Conservation (phyloP, 2,329 filamentous ascomycete genomes). For the Nigrospora sphaerica region DNA sequence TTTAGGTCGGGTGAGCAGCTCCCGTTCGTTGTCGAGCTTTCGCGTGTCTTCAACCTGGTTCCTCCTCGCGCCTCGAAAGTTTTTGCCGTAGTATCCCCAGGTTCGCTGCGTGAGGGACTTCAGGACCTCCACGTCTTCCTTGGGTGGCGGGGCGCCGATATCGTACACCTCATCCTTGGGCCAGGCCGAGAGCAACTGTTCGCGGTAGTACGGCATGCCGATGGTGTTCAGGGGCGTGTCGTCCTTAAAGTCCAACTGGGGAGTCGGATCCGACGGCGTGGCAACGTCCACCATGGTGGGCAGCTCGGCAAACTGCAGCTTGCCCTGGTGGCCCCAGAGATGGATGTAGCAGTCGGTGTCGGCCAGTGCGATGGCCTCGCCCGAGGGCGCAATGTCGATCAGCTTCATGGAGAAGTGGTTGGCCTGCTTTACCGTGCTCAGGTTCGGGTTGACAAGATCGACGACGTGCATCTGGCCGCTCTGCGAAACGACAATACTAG, state of each 20-base stretch:
- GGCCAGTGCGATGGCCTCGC: slow-evolving; percentile 74
- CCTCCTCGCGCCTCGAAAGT: slow-evolving; percentile 63
- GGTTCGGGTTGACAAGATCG: slow-evolving; percentile 88
- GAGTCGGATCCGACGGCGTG: slow-evolving; percentile 52
- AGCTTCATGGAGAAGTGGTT: slow-evolving; percentile 72
- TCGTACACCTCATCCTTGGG: slow-evolving; percentile 78
- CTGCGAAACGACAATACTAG: slow-evolving; percentile 87
- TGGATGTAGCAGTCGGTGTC: slow-evolving; percentile 75
- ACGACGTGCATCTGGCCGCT: slow-evolving; percentile 92
- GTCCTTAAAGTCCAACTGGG: slow-evolving; percentile 59
- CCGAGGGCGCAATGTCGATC: slow-evolving; percentile 81
- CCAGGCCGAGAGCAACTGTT: slow-evolving; percentile 82
- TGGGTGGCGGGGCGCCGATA: slow-evolving; percentile 72
- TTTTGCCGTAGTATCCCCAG: slow-evolving; percentile 71
- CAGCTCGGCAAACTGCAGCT: slow-evolving; percentile 81
- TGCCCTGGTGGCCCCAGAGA: slow-evolving; percentile 81
- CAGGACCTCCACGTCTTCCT: slow-evolving; percentile 65
- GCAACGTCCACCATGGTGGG: slow-evolving; percentile 72
- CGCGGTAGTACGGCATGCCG: slow-evolving; percentile 90
- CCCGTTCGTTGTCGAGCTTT: slow-evolving; percentile 41
- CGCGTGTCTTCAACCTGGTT: slow-evolving; percentile 82
- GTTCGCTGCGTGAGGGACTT: slow-evolving; percentile 63
- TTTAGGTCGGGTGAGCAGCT: slow-evolving; percentile 68
- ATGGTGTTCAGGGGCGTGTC: slow-evolving; percentile 77
- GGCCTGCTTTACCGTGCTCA: slow-evolving; percentile 76